Percentiles rank a stretch among this genome's conserved stretches.
These are phyloP conservation scores for Elongisporangium senticosum DNA, from an alignment of 352 stramenopile species.

Conservation along the genomic window DNA sequence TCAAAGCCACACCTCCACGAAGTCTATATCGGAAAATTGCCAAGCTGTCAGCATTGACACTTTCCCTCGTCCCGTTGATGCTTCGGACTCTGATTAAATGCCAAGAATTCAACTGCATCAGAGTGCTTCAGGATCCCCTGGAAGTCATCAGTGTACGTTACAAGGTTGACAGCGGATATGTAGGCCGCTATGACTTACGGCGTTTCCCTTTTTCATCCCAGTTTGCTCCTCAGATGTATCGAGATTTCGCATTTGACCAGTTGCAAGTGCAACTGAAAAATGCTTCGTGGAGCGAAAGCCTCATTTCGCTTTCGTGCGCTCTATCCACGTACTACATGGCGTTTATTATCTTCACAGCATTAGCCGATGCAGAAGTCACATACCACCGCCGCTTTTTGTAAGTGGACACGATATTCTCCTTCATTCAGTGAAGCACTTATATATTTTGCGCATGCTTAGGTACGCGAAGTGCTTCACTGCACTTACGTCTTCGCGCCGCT, in stretches of 20 bases:
- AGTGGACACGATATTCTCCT: neutral
- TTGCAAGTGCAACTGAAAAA: slow-evolving; percentile 16
- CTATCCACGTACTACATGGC: slow-evolving; percentile 72
- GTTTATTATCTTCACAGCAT: slow-evolving; percentile 63
- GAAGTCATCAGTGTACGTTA: slow-evolving; percentile 24
- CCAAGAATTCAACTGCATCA: slow-evolving; percentile 50
- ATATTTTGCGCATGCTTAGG: slow-evolving; percentile 14
- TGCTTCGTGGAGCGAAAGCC: slow-evolving; percentile 23
- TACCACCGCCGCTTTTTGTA: slow-evolving; percentile 83
- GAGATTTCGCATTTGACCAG: slow-evolving; percentile 19
- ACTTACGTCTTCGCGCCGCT: slow-evolving; percentile 80
- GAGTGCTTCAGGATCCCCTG: slow-evolving; percentile 40
- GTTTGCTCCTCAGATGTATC: slow-evolving; percentile 13
- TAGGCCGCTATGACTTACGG: neutral
- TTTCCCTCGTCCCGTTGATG: slow-evolving; percentile 56
- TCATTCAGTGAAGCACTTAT: too few species aligned
- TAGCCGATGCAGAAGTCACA: slow-evolving; percentile 80
- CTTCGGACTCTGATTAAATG: slow-evolving; percentile 52
- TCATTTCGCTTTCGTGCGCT: slow-evolving; percentile 69
- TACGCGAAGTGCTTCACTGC: slow-evolving; percentile 89
- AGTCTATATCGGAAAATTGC: slow-evolving; percentile 71
- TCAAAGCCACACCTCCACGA: slow-evolving; percentile 66
- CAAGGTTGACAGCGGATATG: neutral
- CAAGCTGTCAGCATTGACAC: slow-evolving; percentile 38
- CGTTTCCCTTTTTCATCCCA: neutral